Evolutionary conservation across 2,329 filamentous ascomycete species (phyloP).

Genomic region (Exophiala sp.): DNA sequence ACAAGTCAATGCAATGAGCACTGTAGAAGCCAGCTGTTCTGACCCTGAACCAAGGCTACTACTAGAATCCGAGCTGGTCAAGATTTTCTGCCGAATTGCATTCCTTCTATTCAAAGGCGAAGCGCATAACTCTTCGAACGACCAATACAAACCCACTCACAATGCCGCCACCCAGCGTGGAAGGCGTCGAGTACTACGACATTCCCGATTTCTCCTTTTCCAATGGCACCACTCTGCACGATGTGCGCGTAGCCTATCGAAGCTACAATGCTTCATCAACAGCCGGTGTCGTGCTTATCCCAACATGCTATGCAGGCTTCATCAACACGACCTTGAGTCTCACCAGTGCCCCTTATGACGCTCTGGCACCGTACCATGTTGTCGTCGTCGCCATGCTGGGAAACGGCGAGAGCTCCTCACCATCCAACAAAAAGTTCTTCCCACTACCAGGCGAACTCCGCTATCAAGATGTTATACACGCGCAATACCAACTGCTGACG

Average conservation of each 20-base stretch:
- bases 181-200: conserved; percentile 33
- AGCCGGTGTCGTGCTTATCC: conserved; percentile 45
- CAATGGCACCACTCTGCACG: conserved; percentile 33
- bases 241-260: conserved; percentile 40
- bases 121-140: neutral
- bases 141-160: neutral
- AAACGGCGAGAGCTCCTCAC: conserved; percentile 48
- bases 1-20: too few relatives aligned
- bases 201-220: conserved; percentile 41
- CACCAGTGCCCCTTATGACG: conserved; percentile 33
- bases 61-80: too few relatives aligned
- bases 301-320: conserved; percentile 55
- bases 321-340: conserved; percentile 51
- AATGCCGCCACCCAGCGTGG: conserved; percentile 25
- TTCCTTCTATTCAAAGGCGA: neutral
- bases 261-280: conserved; percentile 39
- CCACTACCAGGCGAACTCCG: conserved; percentile 34
- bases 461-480: conserved; percentile 45
- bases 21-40: too few relatives aligned
- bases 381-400: conserved; percentile 48
- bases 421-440: conserved; percentile 44
- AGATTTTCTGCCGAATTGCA: too few relatives aligned
- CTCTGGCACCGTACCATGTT: conserved; percentile 41
- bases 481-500: conserved; percentile 41
- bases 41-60: too few relatives aligned